phyloP scores from a whole-genome alignment of 106 monocot genomes.

The Allium fistulosum region DNA sequence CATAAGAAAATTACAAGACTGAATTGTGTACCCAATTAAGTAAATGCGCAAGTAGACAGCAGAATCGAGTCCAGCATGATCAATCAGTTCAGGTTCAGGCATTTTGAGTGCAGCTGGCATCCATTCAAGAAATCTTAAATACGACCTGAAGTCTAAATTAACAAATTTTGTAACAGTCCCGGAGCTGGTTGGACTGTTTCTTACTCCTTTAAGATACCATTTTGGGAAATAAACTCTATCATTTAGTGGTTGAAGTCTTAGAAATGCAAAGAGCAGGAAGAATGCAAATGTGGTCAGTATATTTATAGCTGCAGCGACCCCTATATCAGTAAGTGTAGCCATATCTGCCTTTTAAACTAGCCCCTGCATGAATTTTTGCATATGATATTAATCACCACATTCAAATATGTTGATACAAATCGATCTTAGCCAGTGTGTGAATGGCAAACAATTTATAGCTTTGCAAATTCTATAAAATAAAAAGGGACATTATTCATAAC shows the following conservation, averaged over 20 bases:
- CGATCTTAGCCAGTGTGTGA: too few relatives aligned
- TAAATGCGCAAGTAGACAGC: constrained; percentile 82
- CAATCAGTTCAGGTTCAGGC: constrained; percentile 94
- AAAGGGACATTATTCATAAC: too few relatives aligned
- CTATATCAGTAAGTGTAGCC: constrained; percentile 81
- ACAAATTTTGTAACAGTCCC: constrained; percentile 45
- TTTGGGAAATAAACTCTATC: constrained; percentile 97
- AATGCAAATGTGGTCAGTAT: constrained; percentile 69
- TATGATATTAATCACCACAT: not conserved
- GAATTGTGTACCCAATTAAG: constrained; percentile 44
- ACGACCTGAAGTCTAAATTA: constrained; percentile 76
- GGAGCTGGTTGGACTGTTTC: constrained; percentile 48
- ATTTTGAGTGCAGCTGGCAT: constrained; percentile 96
- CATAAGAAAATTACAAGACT: not conserved
- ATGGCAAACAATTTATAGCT: too few relatives aligned
- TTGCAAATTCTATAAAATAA: too few relatives aligned
- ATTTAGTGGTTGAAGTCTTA: constrained; percentile 83
- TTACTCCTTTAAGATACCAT: constrained; percentile 89
- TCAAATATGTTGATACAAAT: not conserved
- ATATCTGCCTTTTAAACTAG: constrained; percentile 22
- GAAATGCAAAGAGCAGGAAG: constrained; percentile 68
- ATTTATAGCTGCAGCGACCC: constrained; percentile 80
- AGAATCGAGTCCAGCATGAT: constrained; percentile 96
- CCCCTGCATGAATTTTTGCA: not conserved
- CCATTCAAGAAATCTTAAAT: constrained; percentile 78